A percentile compares a stretch with the other conserved stretches of the same genome.
phyloP scores from a whole-genome alignment of 2,329 filamentous ascomycete genomes.

The Nothomitra cinnamomea region DNA sequence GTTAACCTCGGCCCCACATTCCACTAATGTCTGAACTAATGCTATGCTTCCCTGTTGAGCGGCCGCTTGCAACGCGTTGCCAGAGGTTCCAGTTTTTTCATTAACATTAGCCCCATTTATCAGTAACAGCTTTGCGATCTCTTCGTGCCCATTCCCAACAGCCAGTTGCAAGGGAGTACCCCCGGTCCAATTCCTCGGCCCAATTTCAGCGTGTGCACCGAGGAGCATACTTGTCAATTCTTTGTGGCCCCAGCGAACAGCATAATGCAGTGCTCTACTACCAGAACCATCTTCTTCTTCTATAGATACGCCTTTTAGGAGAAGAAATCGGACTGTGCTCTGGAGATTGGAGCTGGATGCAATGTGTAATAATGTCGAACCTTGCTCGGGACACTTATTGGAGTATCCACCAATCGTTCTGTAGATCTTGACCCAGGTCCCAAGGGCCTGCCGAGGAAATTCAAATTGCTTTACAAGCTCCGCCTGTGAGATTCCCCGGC shows the following conservation, averaged over 20 bases:
- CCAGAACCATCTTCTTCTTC: conserved; percentile 3
- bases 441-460: neutral
- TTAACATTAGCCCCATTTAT: conserved; percentile 6
- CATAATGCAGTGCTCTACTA: conserved; percentile 9
- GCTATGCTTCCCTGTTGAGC: neutral
- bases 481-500: neutral
- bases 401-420: neutral
- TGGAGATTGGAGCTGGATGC: conserved; percentile 6
- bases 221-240: conserved; percentile 9
- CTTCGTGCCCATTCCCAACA: conserved; percentile 5
- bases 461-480: neutral
- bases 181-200: neutral
- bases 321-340: neutral
- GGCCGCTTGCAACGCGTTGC: neutral
- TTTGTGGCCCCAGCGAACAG: conserved; percentile 6
- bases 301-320: neutral
- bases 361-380: conserved; percentile 8
- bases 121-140: conserved; percentile 6
- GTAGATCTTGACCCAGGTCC: neutral
- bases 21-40: conserved; percentile 2
- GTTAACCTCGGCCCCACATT: too few species aligned
- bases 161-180: conserved; percentile 5
- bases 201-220: conserved; percentile 6
- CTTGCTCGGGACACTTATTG: neutral
- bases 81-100: neutral